Base-by-base conservation (phyloP, 148 eudicot species). In the Rhododendron molle region DNA sequence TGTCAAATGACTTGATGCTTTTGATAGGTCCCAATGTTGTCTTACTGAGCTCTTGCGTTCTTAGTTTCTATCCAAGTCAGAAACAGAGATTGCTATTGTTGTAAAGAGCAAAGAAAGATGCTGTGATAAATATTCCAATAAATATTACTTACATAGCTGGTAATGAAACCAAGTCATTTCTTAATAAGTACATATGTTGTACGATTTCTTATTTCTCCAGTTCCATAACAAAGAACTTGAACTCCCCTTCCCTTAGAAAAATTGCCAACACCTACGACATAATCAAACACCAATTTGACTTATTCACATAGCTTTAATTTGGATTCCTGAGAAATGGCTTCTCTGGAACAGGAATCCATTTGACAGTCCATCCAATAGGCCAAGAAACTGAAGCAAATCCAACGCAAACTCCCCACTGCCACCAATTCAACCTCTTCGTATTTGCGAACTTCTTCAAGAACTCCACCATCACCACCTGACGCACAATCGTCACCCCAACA, bases 381-480 rank as follows among this genome's bases (percentile, higher is more conserved):
- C 89, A 88, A 21, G 85, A 40, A n/a, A 76, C 5, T 3, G 76
- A 76, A 26, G 82, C 89, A 50, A 85, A 52, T 9, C 83, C 89
- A 16, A 82, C 47, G 65, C 87, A 88, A 4, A 76, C 83, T 7
- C 85, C 87, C 89, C 89, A 88, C 13, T 85, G 83, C 56, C 85
- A 80, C 87, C 85, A 81, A 38, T 67, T 67, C 44, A 88, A 65
- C 54, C 89, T 60, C 60, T 84, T 83, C 40, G 87, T 88, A 72
- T 50, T 47, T 0, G 87, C 89, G 50, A 60, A 85, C 21, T 77
- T 85, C 71, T 88, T 81, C 82, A 85, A 28, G 76, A 60, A 81
- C 78, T 88, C 89, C 82, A 88, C 89, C 89, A 88, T 85, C 71
- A 88, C 78, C 69, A 81, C 87, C 23, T 88, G 89, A 40, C 81